These are phyloP conservation scores for Xylaria curta DNA, from an alignment of 495 filamentous ascomycete genomes.

Conservation along the genomic window DNA sequence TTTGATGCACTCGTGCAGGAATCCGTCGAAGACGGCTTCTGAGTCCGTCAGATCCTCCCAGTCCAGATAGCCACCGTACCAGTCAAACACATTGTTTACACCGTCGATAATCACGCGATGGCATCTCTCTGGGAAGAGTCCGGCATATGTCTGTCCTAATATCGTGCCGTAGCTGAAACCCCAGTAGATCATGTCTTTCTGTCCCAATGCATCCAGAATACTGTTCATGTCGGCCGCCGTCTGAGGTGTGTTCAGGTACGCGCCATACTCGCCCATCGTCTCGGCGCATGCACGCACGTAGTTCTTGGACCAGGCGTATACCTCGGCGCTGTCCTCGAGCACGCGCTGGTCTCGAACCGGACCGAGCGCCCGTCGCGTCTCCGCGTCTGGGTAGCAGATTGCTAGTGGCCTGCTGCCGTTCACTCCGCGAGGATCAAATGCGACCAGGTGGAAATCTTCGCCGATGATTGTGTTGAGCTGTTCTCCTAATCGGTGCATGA, in stretches of 20 bases:
- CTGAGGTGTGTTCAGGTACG: constrained; percentile 55
- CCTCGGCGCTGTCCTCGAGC: constrained; percentile 46
- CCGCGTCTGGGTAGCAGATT: constrained; percentile 45
- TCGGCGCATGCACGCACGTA: constrained; percentile 48
- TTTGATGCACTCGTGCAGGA: constrained; percentile 53
- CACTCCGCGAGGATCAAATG: constrained; percentile 55
- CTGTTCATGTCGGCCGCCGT: constrained; percentile 58
- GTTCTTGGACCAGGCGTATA: constrained; percentile 48
- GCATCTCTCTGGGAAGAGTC: constrained; percentile 50
- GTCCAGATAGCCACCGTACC: constrained; percentile 42
- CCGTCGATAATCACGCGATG: constrained; percentile 52
- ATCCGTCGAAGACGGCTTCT: constrained; percentile 48
- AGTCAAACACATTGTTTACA: constrained; percentile 48
- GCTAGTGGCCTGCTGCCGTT: constrained; percentile 47
- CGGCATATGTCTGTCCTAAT: constrained; percentile 62
- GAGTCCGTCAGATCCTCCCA: constrained; percentile 42
- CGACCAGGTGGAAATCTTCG: constrained; percentile 51
- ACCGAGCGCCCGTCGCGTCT: constrained; percentile 35
- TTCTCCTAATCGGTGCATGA: constrained; percentile 43
- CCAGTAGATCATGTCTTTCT: constrained; percentile 62
- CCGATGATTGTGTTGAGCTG: constrained; percentile 47
- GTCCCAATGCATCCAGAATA: constrained; percentile 53
- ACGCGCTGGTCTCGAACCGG: constrained; percentile 38
- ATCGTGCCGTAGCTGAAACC: constrained; percentile 70
- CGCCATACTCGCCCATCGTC: constrained; percentile 48